Evolutionary conservation across 176 grass and related monocot species (phyloP).

Genomic region (Musa schizocarpa): DNA sequence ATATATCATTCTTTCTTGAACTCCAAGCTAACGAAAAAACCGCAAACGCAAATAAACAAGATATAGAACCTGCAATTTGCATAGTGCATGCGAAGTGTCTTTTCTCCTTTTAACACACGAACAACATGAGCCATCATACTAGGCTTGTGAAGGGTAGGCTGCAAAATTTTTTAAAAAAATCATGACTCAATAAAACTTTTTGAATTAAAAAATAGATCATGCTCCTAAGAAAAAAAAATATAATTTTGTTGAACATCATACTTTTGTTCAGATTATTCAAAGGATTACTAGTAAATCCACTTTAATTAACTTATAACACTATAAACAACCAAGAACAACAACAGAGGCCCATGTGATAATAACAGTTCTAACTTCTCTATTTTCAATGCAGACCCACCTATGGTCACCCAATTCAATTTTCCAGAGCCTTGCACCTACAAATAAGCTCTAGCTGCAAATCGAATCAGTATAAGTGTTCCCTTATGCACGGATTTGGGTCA

Average conservation of each 20-base stretch:
- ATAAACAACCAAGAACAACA: too few species aligned
- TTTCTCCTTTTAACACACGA: slow-evolving; percentile 81
- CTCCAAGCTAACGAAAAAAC: neutral
- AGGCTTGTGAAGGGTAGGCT: slow-evolving; percentile 95
- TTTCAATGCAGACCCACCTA: too few species aligned
- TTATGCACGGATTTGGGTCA: too few species aligned
- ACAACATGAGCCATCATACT: slow-evolving; percentile 99
- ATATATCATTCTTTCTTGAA: neutral
- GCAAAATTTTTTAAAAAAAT: slow-evolving; percentile 17
- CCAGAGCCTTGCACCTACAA: too few species aligned
- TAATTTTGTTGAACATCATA: neutral
- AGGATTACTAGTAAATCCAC: too few species aligned
- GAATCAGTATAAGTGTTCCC: too few species aligned
- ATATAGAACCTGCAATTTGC: slow-evolving; percentile 85
- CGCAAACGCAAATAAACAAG: neutral
- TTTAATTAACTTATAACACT: too few species aligned
- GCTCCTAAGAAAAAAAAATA: neutral
- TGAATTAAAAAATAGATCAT: neutral
- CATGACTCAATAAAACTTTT: neutral
- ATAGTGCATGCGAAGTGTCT: slow-evolving; percentile 96
- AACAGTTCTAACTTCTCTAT: too few species aligned
- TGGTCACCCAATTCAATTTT: too few species aligned
- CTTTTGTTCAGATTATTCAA: too few species aligned
- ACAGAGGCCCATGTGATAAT: too few species aligned
- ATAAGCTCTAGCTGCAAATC: too few species aligned